These are phyloP conservation scores for Fusarium nurragi DNA, from an alignment of 2,329 filamentous ascomycete species.

Conservation along the genomic window DNA sequence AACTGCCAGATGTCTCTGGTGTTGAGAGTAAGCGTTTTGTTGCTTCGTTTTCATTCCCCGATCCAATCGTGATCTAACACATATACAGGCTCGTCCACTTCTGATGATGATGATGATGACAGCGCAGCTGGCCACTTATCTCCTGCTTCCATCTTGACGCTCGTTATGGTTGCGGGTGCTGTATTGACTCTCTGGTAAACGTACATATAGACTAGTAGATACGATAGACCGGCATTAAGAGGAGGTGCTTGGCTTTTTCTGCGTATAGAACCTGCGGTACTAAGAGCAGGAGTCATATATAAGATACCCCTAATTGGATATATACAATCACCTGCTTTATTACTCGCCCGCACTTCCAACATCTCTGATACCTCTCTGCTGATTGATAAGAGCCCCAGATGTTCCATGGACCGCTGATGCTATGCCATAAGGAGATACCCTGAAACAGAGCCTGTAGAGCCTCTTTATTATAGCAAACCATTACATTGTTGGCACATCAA, in stretches of 20 bases:
- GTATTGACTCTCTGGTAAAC: constrained; percentile 20
- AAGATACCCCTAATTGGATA: constrained; percentile 22
- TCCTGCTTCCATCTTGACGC: constrained; percentile 26
- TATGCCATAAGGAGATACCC: not conserved
- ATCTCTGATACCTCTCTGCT: not conserved
- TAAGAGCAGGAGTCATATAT: constrained; percentile 4
- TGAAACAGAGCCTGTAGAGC: not conserved
- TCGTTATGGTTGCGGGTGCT: constrained; percentile 36
- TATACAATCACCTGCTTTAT: not conserved
- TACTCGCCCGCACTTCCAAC: not conserved
- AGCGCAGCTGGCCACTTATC: constrained; percentile 32
- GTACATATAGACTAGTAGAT: not conserved
- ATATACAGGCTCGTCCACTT: constrained; percentile 26
- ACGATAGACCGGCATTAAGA: not conserved
- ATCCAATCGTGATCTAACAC: constrained; percentile 25
- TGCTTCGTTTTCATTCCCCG: not conserved
- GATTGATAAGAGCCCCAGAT: not conserved
- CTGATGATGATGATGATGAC: constrained; percentile 18
- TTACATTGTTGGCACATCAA: not conserved
- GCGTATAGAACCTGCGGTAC: not conserved
- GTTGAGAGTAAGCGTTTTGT: constrained; percentile 48
- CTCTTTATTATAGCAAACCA: not conserved
- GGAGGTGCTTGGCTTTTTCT: not conserved
- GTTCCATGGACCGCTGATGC: not conserved
- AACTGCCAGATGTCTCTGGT: constrained; percentile 57